Conservation (phyloP, 148 eudicot species). For the Camellia lanceoleosa region DNA sequence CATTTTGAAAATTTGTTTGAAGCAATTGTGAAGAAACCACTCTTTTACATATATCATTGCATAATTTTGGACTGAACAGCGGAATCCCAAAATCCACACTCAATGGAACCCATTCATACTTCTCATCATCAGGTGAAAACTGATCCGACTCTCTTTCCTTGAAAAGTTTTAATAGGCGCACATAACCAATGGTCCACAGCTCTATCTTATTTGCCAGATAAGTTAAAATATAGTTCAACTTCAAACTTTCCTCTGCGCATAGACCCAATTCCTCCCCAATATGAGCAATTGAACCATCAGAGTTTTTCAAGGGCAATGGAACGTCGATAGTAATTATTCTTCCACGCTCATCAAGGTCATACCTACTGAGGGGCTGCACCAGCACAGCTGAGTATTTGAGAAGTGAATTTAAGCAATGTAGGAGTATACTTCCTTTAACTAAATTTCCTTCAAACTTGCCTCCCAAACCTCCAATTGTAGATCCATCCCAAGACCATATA, state of each 20-base stretch:
- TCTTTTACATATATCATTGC: constrained; percentile 75
- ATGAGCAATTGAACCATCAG: constrained; percentile 78
- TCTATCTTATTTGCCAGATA: constrained; percentile 61
- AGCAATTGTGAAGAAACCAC: constrained; percentile 77
- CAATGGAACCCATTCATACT: constrained; percentile 89
- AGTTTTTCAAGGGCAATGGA: constrained; percentile 87
- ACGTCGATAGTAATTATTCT: constrained; percentile 63
- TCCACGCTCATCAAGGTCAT: constrained; percentile 73
- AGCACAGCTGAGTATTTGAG: constrained; percentile 85
- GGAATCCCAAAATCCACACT: constrained; percentile 92
- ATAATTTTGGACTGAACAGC: constrained; percentile 82
- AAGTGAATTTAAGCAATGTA: constrained; percentile 92
- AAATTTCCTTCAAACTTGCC: constrained; percentile 85
- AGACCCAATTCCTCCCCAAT: constrained; percentile 78
- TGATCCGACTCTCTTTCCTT: constrained; percentile 51
- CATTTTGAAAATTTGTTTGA: constrained; percentile 58
- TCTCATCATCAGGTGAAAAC: constrained; percentile 49
- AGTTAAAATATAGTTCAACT: constrained; percentile 51
- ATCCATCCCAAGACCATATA: constrained; percentile 98
- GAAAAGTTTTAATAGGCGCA: constrained; percentile 71
- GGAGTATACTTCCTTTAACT: constrained; percentile 77
- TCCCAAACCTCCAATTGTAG: constrained; percentile 87
- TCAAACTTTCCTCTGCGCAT: constrained; percentile 45
- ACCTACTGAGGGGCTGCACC: constrained; percentile 81
- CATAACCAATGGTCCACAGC: constrained; percentile 85